These are phyloP conservation scores for Rhizopogon parksii DNA, from an alignment of 1,284 basidiomycete species.

Conservation along the genomic window DNA sequence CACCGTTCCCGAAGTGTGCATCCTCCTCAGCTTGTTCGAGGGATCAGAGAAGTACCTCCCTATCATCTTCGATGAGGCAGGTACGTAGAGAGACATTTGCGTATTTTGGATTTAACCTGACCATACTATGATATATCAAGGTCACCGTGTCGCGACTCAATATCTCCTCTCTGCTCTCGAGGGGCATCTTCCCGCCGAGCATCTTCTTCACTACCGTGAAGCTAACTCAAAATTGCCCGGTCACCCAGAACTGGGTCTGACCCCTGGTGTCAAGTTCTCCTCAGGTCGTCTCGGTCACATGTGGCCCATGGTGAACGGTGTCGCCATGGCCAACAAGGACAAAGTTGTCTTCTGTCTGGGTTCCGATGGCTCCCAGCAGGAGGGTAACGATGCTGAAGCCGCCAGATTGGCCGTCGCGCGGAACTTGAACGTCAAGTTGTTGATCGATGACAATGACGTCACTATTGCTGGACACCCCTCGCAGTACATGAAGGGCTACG, in stretches of 20 bases:
- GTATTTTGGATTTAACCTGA: conserved; percentile 5
- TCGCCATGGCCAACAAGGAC: conserved; percentile 69
- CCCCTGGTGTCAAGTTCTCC: conserved; percentile 82
- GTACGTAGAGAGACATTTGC: conserved; percentile 31
- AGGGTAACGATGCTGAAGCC: conserved; percentile 84
- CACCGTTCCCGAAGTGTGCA: conserved; percentile 75
- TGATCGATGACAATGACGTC: conserved; percentile 85
- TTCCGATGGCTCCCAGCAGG: conserved; percentile 84
- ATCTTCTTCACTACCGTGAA: conserved; percentile 76
- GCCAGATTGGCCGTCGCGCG: conserved; percentile 80
- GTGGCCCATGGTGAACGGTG: conserved; percentile 77
- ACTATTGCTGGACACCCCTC: conserved; percentile 84
- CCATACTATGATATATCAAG: conserved; percentile 28
- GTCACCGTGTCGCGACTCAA: conserved; percentile 83
- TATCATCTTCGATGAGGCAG: conserved; percentile 72
- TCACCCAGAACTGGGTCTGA: conserved; percentile 79
- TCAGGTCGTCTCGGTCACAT: conserved; percentile 81
- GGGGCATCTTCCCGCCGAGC: conserved; percentile 63
- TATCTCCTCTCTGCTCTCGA: conserved; percentile 74
- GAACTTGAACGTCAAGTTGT: conserved; percentile 71
- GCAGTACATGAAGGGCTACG: conserved; percentile 73
- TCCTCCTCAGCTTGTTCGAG: conserved; percentile 66
- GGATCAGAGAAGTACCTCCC: conserved; percentile 56
- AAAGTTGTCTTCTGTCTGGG: conserved; percentile 77
- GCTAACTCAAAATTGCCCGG: conserved; percentile 81